Base-by-base conservation (phyloP, 306 rosid species). In the Glycine soja region DNA sequence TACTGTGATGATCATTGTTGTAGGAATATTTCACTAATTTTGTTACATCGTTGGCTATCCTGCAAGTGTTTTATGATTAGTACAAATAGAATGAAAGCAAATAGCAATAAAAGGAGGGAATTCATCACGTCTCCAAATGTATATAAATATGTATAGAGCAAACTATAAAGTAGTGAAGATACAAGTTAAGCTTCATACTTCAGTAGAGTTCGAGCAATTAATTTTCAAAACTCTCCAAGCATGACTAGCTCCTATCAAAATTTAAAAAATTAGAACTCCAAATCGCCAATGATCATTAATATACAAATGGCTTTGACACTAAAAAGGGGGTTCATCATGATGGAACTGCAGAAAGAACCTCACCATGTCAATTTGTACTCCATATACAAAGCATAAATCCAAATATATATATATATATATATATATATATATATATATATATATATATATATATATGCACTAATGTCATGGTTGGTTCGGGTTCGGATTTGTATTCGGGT, bases 201-300 rank as follows among this genome's bases (percentile, higher is more conserved):
- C 51, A 52, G 63, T 3, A 10, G 64, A 73, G 57, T 85, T 73
- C 36, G 42, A 30, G 30, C 34, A 73, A 68, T 43, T 62, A 57
- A 16, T 72, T 57, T 58, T 68, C 70, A 56, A 46, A 74, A 82
- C 83, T 85, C 84, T 67, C 38, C 42, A 59, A 69, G 50, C 75
- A 74, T 57, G 74, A 73, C 83, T 82, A 78, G 52, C 36, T 78
- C 86, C 88, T 82, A 86, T 47, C 46, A 86, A 86, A 78, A 78
- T 54, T 53, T 36, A 70, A 64, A 24, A 83, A 79, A 45, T 53
- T 50, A 42, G 13, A 76, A 12, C 4, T 72, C 70, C 30, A 72
- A 80, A 32, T 82, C 13, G 75, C 80, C 82, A 72, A 72, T 16
- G 76, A 57, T 73, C 53, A 71, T 56, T 50, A 72, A 66, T 72